Conservation (phyloP, 1,284 basidiomycete genomes). For the Cryptococcus sp. region DNA sequence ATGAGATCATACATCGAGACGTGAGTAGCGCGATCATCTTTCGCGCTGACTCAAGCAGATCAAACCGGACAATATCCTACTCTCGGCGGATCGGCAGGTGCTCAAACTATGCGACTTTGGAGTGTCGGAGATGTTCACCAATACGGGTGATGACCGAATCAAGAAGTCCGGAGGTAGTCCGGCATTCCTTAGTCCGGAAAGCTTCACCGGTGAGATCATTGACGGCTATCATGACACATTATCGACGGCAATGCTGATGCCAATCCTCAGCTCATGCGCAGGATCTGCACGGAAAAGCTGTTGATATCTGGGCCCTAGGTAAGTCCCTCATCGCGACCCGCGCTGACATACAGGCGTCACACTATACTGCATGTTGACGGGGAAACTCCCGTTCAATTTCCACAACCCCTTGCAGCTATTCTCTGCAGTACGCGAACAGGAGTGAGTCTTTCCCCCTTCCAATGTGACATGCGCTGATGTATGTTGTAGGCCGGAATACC, state of each 20-base stretch:
- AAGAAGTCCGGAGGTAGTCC: slow-evolving; percentile 58
- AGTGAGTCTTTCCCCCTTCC: slow-evolving; percentile 39
- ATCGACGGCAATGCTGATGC: neutral
- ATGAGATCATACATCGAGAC: slow-evolving; percentile 59
- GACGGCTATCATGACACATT: neutral
- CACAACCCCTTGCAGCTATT: slow-evolving; percentile 58
- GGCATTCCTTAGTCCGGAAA: slow-evolving; percentile 62
- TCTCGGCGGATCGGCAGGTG: slow-evolving; percentile 54
- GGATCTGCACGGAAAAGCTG: slow-evolving; percentile 56
- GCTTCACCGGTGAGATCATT: slow-evolving; percentile 38
- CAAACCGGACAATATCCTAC: slow-evolving; percentile 61
- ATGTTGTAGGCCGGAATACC: slow-evolving; percentile 41
- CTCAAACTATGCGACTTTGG: slow-evolving; percentile 64
- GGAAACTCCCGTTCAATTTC: slow-evolving; percentile 58
- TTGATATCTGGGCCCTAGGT: slow-evolving; percentile 62
- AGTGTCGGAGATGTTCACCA: slow-evolving; percentile 60
- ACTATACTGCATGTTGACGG: slow-evolving; percentile 60
- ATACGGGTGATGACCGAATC: slow-evolving; percentile 54
- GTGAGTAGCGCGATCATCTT: slow-evolving; percentile 27
- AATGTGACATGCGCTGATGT: neutral
- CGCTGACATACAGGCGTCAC: slow-evolving; percentile 54
- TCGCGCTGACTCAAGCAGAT: slow-evolving; percentile 37
- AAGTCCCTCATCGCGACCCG: slow-evolving; percentile 12
- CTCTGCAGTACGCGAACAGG: slow-evolving; percentile 55
- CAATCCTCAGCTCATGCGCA: slow-evolving; percentile 3